These are phyloP conservation scores for Chlorella sp. DNA, from an alignment of 139 green algal species.

Conservation along the genomic window DNA sequence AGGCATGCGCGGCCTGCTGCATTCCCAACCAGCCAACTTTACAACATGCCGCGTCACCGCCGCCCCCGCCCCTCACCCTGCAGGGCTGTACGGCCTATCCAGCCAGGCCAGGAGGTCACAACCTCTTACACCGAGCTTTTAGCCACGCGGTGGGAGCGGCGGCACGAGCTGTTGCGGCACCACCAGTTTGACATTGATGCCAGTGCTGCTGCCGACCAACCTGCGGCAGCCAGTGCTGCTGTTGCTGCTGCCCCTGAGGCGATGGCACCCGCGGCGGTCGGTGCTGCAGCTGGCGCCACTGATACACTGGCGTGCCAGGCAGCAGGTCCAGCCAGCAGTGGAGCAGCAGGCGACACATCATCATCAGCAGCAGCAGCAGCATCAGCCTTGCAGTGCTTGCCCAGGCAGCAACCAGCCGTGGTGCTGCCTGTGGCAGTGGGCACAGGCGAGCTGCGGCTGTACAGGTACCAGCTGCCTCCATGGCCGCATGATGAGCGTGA, in stretches of 20 bases:
- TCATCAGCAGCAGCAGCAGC: background rate
- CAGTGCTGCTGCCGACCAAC: too few relatives aligned
- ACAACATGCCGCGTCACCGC: background rate
- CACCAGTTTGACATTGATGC: constrained; percentile 79
- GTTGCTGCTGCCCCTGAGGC: background rate
- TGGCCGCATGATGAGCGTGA: constrained; percentile 50
- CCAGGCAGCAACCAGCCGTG: background rate
- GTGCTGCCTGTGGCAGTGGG: background rate
- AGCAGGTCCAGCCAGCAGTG: background rate
- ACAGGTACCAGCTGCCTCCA: constrained; percentile 19
- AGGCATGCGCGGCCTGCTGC: background rate
- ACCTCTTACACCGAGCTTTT: constrained; percentile 81
- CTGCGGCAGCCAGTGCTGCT: background rate
- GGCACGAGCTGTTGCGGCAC: constrained; percentile 53
- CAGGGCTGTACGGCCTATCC: constrained; percentile 62
- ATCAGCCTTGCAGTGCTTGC: background rate
- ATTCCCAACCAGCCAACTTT: background rate
- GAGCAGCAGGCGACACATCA: background rate
- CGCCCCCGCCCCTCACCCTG: background rate
- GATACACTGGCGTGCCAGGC: background rate
- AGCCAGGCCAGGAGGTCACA: constrained; percentile 67
- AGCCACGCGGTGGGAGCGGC: constrained; percentile 63
- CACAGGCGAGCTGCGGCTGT: constrained; percentile 30
- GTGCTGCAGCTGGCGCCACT: background rate
- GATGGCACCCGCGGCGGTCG: background rate